These are phyloP conservation scores for Cadophora malorum DNA, from an alignment of 2,329 filamentous ascomycete genomes.

Conservation along the genomic window DNA sequence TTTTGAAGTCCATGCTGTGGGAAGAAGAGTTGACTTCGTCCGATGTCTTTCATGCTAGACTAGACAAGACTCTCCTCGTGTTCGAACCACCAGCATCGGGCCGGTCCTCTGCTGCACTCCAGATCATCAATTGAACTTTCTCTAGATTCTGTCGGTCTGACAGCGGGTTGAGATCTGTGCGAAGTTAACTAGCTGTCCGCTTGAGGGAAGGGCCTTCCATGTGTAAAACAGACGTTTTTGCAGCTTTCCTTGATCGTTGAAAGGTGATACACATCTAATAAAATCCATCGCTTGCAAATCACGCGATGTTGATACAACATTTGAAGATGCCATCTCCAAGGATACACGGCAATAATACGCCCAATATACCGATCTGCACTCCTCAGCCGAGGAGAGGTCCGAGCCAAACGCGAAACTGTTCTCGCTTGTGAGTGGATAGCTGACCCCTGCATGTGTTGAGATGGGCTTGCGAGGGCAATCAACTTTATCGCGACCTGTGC, in stretches of 20 bases:
- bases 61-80: background rate
- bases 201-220: background rate
- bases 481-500: background rate
- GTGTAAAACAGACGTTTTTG: background rate
- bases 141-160: background rate
- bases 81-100: background rate
- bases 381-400: conserved; percentile 6
- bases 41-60: background rate
- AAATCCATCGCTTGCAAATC: background rate
- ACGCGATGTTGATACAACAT: background rate
- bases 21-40: background rate
- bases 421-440: conserved; percentile 20
- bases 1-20: background rate
- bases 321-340: background rate
- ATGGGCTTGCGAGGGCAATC: background rate
- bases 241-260: background rate
- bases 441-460: background rate
- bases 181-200: background rate
- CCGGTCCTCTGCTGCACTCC: background rate
- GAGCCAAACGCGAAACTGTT: conserved; percentile 18
- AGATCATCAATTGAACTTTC: background rate
- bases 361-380: conserved; percentile 7
- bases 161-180: background rate
- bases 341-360: background rate
- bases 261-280: background rate